These are phyloP conservation scores for Saussurea involucrata DNA, from an alignment of 129 eudicot species.

Conservation along the genomic window DNA sequence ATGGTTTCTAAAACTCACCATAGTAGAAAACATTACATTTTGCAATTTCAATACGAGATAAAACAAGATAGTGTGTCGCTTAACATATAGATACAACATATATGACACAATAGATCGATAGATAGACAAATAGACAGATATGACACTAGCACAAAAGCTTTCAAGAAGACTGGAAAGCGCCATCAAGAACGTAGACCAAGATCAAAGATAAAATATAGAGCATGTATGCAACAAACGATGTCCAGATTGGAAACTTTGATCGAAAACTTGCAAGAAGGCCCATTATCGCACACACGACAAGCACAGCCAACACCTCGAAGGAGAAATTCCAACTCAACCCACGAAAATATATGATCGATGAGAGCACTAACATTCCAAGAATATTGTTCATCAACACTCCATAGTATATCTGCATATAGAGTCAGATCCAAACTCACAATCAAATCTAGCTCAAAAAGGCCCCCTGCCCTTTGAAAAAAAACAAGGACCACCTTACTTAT, in stretches of 20 bases:
- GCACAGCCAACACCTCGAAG: conserved; percentile 37
- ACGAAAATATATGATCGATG: conserved; percentile 37
- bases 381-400: conserved; percentile 61
- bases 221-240: conserved; percentile 40
- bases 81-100: background rate
- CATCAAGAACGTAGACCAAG: conserved; percentile 39
- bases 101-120: background rate
- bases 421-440: background rate
- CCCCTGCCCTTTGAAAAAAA: background rate
- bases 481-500: too few species aligned
- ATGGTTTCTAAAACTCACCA: background rate
- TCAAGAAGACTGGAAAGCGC: background rate
- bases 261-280: conserved; percentile 45
- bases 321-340: conserved; percentile 56
- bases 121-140: too few species aligned
- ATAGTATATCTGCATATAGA: conserved; percentile 45
- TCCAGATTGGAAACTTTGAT: conserved; percentile 47
- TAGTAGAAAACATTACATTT: background rate
- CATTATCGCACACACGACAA: conserved; percentile 32
- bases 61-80: background rate
- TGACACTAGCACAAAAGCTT: background rate
- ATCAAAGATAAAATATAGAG: conserved; percentile 53
- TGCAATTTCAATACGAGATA: background rate
- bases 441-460: background rate
- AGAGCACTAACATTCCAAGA: conserved; percentile 54